Percentiles rank a stretch among this genome's conserved stretches.
These are phyloP conservation scores for Aspergillus sp. DNA, from an alignment of 2,329 filamentous ascomycete genomes.

Conservation along the genomic window DNA sequence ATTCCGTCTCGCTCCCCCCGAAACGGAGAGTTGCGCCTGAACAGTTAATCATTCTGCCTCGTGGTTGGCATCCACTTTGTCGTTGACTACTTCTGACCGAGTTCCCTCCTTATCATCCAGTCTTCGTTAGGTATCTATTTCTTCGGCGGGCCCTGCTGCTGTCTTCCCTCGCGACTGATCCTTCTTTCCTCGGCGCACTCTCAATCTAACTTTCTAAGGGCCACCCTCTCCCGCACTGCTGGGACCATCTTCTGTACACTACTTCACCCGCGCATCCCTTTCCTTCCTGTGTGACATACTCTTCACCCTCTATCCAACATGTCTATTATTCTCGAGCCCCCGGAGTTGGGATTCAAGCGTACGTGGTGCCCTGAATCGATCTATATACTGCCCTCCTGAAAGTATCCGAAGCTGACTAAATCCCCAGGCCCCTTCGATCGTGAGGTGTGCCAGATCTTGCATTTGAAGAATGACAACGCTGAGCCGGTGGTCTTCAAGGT, in stretches of 20 bases:
- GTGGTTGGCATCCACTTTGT: not conserved
- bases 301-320: slow-evolving; percentile 55
- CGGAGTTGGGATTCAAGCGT: slow-evolving; percentile 94
- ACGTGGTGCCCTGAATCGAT: slow-evolving; percentile 26
- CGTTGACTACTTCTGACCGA: not conserved
- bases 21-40: slow-evolving; percentile 8
- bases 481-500: slow-evolving; percentile 68
- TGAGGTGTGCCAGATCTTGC: slow-evolving; percentile 64
- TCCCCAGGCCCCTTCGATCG: slow-evolving; percentile 62
- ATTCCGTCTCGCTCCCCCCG: slow-evolving; percentile 6
- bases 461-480: slow-evolving; percentile 59
- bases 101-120: not conserved
- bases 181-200: slow-evolving; percentile 2
- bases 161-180: not conserved
- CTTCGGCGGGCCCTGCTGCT: not conserved
- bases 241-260: slow-evolving; percentile 13
- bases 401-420: slow-evolving; percentile 27
- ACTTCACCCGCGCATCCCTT: slow-evolving; percentile 10
- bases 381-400: not conserved
- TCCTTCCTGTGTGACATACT: slow-evolving; percentile 21
- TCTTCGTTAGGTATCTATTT: slow-evolving; percentile 1
- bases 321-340: slow-evolving; percentile 91
- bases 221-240: slow-evolving; percentile 5
- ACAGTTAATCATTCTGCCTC: slow-evolving; percentile 3
- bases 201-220: not conserved